Base-by-base conservation (phyloP, 129 eudicot species). In the Chrysanthemum lavandulifolium region DNA sequence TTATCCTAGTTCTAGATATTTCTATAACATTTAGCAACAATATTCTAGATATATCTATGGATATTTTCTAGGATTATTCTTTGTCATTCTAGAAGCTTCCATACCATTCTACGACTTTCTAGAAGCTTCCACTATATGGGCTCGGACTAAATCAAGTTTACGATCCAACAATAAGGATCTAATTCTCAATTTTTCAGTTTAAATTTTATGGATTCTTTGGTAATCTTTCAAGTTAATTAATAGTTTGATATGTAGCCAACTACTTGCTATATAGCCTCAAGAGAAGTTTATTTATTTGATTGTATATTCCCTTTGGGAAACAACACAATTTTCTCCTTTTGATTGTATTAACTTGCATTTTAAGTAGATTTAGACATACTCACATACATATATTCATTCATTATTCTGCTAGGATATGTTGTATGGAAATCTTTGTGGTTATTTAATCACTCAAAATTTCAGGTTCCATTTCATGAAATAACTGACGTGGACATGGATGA, bases 401-500 rank as follows among this genome's bases (percentile, higher is more conserved):
- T 61, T 10, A 27, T 21, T 61, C 6, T 61, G 67, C 31, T 15
- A 29, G n/a, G 3, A 9, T 13, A 23, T 61, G 15, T 6, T 61
- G 43, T 36, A 6, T 31, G 3, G 43, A 36, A 5, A 36, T 36
- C 7, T 5, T 52, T 52, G 15, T 52, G 15, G 14, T 52, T 52
- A 12, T 13, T 12, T 52, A 10, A 52, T 52, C 6, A 12, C 14
- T 13, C 15, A 15, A 10, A 13, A 2, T 15, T 25, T 45, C 60
- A 86, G 92, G 85, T 77, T 71, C 59, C 73, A 13, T 18, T 13
- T 61, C 88, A 66, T 69, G 97, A 87, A 78, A 74, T 90, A 48
- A 85, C 87, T 52, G 95, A 82, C 65, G 81, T 90, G 50, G 95
- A 90, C 79, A 76, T 83, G 81, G 87, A 83, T 72, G 95, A 90